A percentile compares a stretch with the other conserved stretches of the same genome.
Evolutionary conservation across 129 eudicot species (phyloP).

Genomic region (Pulicaria dysenterica): DNA sequence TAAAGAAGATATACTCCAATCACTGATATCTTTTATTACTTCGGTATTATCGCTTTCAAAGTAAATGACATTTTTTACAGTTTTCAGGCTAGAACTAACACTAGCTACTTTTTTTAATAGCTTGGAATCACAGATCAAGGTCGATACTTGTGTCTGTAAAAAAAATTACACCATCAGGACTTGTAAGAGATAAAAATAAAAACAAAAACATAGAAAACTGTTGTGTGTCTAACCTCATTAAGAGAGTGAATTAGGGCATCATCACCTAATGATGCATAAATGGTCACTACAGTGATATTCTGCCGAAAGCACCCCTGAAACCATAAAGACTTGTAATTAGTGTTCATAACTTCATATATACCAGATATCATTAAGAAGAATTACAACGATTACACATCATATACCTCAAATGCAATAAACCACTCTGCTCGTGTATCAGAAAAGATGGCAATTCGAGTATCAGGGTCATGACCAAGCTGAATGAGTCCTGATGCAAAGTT

Average conservation of each 20-base stretch:
- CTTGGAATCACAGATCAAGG: slow-evolving; percentile 84
- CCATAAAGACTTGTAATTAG: neutral
- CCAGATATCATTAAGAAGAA: neutral
- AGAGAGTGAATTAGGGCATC: slow-evolving; percentile 92
- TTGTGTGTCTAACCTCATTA: slow-evolving; percentile 64
- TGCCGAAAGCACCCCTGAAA: slow-evolving; percentile 91
- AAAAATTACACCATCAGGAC: slow-evolving; percentile 18
- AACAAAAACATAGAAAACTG: neutral
- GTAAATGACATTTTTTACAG: slow-evolving; percentile 64
- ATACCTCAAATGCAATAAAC: slow-evolving; percentile 85
- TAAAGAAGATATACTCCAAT: slow-evolving; percentile 62
- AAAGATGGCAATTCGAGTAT: slow-evolving; percentile 88
- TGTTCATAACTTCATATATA: neutral
- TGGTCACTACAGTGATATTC: slow-evolving; percentile 91
- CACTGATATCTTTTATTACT: slow-evolving; percentile 34
- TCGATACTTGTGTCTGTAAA: slow-evolving; percentile 84
- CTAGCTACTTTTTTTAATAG: slow-evolving; percentile 77
- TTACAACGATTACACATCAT: neutral
- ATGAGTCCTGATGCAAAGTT: slow-evolving; percentile 86
- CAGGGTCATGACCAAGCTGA: slow-evolving; percentile 77
- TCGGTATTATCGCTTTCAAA: slow-evolving; percentile 62
- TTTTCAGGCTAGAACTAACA: slow-evolving; percentile 66
- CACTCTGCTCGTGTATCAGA: slow-evolving; percentile 93
- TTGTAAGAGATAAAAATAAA: slow-evolving; percentile 1
- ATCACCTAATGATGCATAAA: slow-evolving; percentile 93